These are phyloP conservation scores for Platanthera zijinensis DNA, from an alignment of 106 monocot species.

Conservation along the genomic window DNA sequence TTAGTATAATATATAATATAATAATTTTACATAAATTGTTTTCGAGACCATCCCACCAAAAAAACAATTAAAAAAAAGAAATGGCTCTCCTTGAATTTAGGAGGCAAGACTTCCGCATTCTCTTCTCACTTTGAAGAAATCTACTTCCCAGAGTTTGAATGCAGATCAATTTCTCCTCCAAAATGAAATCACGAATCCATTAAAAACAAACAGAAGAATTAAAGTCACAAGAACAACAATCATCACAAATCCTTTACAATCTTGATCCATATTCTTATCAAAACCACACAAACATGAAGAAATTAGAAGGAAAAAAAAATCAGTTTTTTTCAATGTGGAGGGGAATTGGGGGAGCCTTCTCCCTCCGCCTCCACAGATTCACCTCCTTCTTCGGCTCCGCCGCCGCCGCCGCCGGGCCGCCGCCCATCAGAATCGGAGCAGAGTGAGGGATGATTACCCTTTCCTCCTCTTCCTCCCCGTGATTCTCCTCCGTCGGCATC, in stretches of 20 bases:
- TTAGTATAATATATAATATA: too few relatives aligned
- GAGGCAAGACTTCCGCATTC: not conserved
- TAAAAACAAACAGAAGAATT: not conserved
- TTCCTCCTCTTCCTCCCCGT: conserved; percentile 17
- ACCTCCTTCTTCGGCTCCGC: conserved; percentile 36
- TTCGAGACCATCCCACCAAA: too few relatives aligned
- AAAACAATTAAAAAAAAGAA: not conserved
- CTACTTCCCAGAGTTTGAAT: not conserved
- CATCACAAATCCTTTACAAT: not conserved
- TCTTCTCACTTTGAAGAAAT: not conserved
- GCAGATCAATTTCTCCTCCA: not conserved
- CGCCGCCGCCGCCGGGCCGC: conserved; percentile 1
- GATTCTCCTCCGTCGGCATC: not conserved
- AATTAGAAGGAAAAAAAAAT: not conserved
- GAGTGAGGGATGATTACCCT: conserved; percentile 22
- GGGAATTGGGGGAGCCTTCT: conserved; percentile 15
- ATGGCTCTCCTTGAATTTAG: not conserved
- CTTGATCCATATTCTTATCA: not conserved
- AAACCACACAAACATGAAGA: not conserved
- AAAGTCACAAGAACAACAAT: not conserved
- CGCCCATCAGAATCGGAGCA: conserved; percentile 25
- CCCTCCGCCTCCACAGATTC: conserved; percentile 55
- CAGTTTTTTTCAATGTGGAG: conserved; percentile 9
- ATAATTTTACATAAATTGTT: too few relatives aligned
- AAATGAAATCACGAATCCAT: not conserved